These are phyloP conservation scores for Chaetomiaceae sp. DNA, from an alignment of 2,329 filamentous ascomycete species.

Conservation along the genomic window DNA sequence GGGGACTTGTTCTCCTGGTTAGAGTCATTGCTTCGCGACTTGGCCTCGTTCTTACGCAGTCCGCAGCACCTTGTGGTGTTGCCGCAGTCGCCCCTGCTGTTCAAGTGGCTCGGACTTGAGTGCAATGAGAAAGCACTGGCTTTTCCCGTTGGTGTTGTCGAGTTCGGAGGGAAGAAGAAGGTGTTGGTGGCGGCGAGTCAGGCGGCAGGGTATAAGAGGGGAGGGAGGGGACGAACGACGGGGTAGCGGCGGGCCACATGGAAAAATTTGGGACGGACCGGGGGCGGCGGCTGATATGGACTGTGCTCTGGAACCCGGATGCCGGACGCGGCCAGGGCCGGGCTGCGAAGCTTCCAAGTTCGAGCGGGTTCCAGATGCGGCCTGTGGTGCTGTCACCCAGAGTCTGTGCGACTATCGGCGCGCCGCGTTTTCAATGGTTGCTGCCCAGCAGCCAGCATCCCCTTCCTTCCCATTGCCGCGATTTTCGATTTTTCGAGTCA, in stretches of 20 bases:
- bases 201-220: neutral
- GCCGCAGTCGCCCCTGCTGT: conserved; percentile 2
- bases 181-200: neutral
- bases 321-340: neutral
- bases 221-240: neutral
- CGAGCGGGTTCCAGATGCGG: conserved; percentile 5
- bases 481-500: no score
- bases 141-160: neutral
- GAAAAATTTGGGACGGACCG: neutral
- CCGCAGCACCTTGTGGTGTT: conserved; percentile 4
- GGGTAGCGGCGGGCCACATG: neutral
- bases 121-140: neutral
- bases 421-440: no score
- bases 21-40: conserved; percentile 46
- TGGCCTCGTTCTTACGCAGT: conserved; percentile 14
- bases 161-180: neutral
- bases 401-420: no score
- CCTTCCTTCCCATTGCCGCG: no score
- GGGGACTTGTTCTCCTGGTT: conserved; percentile 46
- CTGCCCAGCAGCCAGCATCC: neutral
- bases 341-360: neutral
- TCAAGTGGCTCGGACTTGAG: neutral
- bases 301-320: neutral
- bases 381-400: no score
- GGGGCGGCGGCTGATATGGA: conserved; percentile 11